phyloP scores from a whole-genome alignment of 768 basidiomycete genomes.

The Glaciozyma antarctica region DNA sequence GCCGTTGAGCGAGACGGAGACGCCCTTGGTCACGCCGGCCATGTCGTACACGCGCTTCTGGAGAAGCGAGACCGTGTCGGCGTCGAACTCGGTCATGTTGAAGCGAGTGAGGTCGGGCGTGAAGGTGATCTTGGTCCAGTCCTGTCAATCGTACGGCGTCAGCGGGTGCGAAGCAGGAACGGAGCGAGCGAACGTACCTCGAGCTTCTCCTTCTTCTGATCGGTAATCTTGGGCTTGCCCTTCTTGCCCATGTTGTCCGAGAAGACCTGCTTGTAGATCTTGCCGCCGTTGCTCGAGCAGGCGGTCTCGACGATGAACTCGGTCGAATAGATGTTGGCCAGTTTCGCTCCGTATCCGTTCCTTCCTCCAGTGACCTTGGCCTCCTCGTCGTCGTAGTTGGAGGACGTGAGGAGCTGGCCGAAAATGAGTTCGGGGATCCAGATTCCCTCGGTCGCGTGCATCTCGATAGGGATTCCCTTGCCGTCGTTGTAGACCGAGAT shows the following conservation, averaged over 20 bases:
- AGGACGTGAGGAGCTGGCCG: conserved; percentile 83
- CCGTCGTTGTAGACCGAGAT: conserved; percentile 97
- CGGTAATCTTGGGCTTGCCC: conserved; percentile 84
- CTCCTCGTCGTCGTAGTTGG: conserved; percentile 97
- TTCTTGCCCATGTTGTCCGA: conserved; percentile 83
- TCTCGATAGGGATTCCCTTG: conserved; percentile 89
- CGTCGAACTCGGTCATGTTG: conserved; percentile 73
- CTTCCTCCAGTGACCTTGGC: conserved; percentile 97
- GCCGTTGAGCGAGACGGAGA: conserved; percentile 89
- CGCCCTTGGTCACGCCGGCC: conserved; percentile 84
- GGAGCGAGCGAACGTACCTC: background rate
- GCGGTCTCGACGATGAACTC: conserved; percentile 96
- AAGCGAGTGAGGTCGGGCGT: conserved; percentile 84
- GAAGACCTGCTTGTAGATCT: conserved; percentile 95
- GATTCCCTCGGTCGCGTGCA: conserved; percentile 82
- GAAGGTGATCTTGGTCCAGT: conserved; percentile 72
- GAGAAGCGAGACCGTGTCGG: conserved; percentile 77
- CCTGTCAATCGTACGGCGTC: background rate
- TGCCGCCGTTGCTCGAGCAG: conserved; percentile 59
- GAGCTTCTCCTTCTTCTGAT: conserved; percentile 68
- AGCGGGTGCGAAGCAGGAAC: too few species aligned
- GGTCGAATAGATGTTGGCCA: conserved; percentile 94
- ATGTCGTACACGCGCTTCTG: conserved; percentile 91
- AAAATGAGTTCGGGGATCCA: conserved; percentile 98
- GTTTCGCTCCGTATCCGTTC: conserved; percentile 96